Evolutionary conservation across 805 yeast species (phyloP).

Genomic region (Ogataea glucozyma): DNA sequence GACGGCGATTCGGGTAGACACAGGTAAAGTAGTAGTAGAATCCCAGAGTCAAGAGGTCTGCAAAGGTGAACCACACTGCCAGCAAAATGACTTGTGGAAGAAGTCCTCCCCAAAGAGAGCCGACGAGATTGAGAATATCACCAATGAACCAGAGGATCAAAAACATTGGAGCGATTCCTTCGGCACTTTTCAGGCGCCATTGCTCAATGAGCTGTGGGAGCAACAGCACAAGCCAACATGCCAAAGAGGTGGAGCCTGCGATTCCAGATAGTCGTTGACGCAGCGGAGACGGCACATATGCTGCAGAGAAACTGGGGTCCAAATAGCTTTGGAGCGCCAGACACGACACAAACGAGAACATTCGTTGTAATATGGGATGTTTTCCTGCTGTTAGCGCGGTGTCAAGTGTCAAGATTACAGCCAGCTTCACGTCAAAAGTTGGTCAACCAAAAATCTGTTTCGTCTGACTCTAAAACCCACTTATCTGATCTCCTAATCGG

Average conservation of each 20-base stretch:
- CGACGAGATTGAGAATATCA: constrained; percentile 65
- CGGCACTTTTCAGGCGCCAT: constrained; percentile 73
- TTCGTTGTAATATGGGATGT: background rate
- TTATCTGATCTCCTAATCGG: constrained; percentile 8
- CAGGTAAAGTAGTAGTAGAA: constrained; percentile 62
- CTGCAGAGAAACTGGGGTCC: background rate
- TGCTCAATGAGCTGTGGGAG: constrained; percentile 80
- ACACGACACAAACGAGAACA: constrained; percentile 5
- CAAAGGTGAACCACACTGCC: constrained; percentile 76
- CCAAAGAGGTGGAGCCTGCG: constrained; percentile 69
- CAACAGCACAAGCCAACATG: constrained; percentile 77
- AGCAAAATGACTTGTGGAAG: constrained; percentile 69
- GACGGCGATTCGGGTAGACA: constrained; percentile 42
- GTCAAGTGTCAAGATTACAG: background rate
- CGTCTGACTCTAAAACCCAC: background rate
- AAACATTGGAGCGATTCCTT: constrained; percentile 72
- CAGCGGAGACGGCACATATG: constrained; percentile 30
- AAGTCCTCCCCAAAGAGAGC: constrained; percentile 68
- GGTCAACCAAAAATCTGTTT: background rate
- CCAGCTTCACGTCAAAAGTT: too few species aligned
- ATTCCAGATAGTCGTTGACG: constrained; percentile 57
- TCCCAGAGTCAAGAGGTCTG: constrained; percentile 62
- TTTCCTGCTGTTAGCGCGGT: too few species aligned
- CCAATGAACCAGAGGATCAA: constrained; percentile 71
- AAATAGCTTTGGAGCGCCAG: constrained; percentile 5